These are phyloP conservation scores for Lodderomyces parapsilosis DNA, from an alignment of 1,139 yeast species.

Conservation along the genomic window DNA sequence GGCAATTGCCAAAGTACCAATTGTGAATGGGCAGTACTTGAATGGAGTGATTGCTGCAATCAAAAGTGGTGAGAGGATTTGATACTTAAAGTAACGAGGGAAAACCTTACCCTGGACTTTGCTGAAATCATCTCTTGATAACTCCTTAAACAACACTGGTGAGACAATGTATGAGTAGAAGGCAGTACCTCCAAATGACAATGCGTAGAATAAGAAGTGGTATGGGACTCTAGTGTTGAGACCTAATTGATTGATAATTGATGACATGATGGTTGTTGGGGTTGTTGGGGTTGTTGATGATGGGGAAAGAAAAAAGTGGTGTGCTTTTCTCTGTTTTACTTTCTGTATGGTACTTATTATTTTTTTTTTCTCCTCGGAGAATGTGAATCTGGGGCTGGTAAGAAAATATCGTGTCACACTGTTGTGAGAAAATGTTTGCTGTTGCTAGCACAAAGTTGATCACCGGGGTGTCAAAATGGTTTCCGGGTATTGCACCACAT, in stretches of 20 bases:
- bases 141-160: conserved; percentile 74
- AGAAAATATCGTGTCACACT: neutral
- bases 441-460: too few relatives aligned
- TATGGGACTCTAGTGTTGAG: conserved; percentile 37
- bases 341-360: too few relatives aligned
- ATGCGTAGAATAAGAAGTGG: conserved; percentile 39
- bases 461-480: too few relatives aligned
- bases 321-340: neutral
- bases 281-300: neutral
- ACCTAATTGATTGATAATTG: conserved; percentile 20
- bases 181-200: conserved; percentile 73
- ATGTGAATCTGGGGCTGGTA: neutral
- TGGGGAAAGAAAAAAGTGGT: neutral
- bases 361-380: too few relatives aligned
- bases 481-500: too few relatives aligned
- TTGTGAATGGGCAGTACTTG: conserved; percentile 45
- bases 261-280: neutral
- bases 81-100: conserved; percentile 78
- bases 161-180: conserved; percentile 87
- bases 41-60: conserved; percentile 74
- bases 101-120: conserved; percentile 72
- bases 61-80: conserved; percentile 64
- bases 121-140: conserved; percentile 78
- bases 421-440: neutral
- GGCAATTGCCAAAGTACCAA: conserved; percentile 53